These are phyloP conservation scores for Penicillium sp. DNA, from an alignment of 2,329 filamentous ascomycete genomes.

Conservation along the genomic window DNA sequence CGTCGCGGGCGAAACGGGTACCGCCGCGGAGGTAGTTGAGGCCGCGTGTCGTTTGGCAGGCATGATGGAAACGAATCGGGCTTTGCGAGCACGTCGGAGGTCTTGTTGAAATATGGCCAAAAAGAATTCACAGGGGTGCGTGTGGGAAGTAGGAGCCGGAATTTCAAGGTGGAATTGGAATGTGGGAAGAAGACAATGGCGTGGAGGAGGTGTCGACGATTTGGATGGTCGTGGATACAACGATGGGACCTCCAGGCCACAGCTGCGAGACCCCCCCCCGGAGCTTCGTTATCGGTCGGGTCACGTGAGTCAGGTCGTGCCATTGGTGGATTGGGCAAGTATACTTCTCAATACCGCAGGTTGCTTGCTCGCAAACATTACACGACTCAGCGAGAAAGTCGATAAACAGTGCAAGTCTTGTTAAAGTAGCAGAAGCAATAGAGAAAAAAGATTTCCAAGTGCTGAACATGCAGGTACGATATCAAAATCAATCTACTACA, in stretches of 20 bases:
- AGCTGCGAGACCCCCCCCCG: not conserved
- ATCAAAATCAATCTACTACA: too few relatives aligned
- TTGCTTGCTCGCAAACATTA: not conserved
- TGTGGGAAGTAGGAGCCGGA: not conserved
- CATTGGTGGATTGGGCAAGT: slow-evolving; percentile 2
- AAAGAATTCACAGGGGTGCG: too few relatives aligned
- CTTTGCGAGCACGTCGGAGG: slow-evolving; percentile 22
- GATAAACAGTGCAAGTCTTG: too few relatives aligned
- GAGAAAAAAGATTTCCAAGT: too few relatives aligned
- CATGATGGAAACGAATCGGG: slow-evolving; percentile 17
- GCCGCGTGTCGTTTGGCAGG: slow-evolving; percentile 26
- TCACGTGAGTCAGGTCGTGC: slow-evolving; percentile 16
- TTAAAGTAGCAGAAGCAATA: too few relatives aligned
- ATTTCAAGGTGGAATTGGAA: not conserved
- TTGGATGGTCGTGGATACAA: slow-evolving; percentile 1
- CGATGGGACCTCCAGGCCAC: slow-evolving; percentile 15
- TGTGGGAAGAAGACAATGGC: slow-evolving; percentile 13
- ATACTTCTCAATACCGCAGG: not conserved
- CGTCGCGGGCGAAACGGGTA: slow-evolving; percentile 19
- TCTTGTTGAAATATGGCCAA: not conserved
- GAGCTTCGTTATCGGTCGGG: slow-evolving; percentile 22
- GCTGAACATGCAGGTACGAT: too few relatives aligned
- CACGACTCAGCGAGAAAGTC: too few relatives aligned
- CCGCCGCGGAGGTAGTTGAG: slow-evolving; percentile 25
- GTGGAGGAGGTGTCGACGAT: slow-evolving; percentile 8